Evolutionary conservation across 2,329 filamentous ascomycete species (phyloP).

Genomic region (Proliferodiscus dingleyae): DNA sequence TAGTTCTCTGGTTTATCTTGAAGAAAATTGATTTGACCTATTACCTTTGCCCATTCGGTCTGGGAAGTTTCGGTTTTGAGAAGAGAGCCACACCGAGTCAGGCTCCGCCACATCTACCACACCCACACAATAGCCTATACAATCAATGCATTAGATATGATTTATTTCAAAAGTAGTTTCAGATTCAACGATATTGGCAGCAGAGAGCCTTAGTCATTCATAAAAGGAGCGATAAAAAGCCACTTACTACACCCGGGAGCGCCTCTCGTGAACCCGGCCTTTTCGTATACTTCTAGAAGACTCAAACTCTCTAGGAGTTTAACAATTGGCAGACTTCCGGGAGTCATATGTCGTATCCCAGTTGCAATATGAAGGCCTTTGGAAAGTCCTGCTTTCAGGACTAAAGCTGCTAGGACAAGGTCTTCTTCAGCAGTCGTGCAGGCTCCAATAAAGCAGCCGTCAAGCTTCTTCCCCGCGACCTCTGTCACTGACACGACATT

Average conservation of each 20-base stretch:
- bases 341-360: conserved; percentile 38
- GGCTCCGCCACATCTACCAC: conserved; percentile 37
- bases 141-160: no score
- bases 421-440: conserved; percentile 44
- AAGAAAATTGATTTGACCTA: not conserved
- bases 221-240: no score
- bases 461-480: conserved; percentile 30
- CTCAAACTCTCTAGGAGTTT: conserved; percentile 33
- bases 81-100: conserved; percentile 41
- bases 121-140: conserved; percentile 36
- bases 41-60: conserved; percentile 41
- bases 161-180: no score
- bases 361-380: conserved; percentile 29
- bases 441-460: conserved; percentile 43
- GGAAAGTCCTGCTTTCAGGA: conserved; percentile 36
- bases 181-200: no score
- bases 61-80: conserved; percentile 43
- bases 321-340: conserved; percentile 37
- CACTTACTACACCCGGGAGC: conserved; percentile 37
- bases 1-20: not conserved
- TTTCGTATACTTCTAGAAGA: conserved; percentile 35
- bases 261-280: conserved; percentile 37
- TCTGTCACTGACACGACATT: conserved; percentile 38
- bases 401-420: conserved; percentile 38
- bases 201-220: no score